Evolutionary conservation across 73 alveolate genomes (phyloP), one percentile per base, ranked within the genome.

Genomic region (Breviolum minutum): DNA sequence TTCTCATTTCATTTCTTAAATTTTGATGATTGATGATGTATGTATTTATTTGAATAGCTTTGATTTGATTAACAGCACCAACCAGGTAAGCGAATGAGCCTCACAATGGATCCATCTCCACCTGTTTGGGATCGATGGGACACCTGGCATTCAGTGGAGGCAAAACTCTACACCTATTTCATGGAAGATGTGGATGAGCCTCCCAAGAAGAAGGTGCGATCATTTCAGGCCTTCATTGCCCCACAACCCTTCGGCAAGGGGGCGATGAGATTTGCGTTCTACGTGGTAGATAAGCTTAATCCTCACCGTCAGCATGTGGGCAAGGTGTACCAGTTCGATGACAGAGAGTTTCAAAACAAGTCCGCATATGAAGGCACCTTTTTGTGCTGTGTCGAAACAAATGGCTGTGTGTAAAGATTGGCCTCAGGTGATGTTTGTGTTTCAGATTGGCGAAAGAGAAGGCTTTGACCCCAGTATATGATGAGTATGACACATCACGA

Each of bases 251-350:
- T 89, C 62, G 86, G 73, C 62, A 89, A 89, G 19, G 96, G 96
- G 3, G 96, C 96, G 74, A 89, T 89, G 96, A 60, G 87, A 6
- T 89, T 69, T 69, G 96, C 96, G 1, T 89, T 89, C 73, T 70
- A 89, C 19, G 86, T 89, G 24, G 74, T 70, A 54, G 96, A 89
- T 61, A 30, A 89, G 60, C 87, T 69, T 20, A 71, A 89, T n/a
- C 84, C 27, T 7, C 74, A 89, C 63, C 61, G 96, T 8, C 16
- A 71, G 63, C 60, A 68, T 62, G 96, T 89, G 70, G 96, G 96
- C 74, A 89, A 89, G 73, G 96, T 89, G 54, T 89, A 89, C 86
- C 96, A 89, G 86, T 89, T 89, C 20, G 73, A 89, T 6, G 96
- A 89, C 61, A 32, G 27, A 8, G 86, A 26, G n/a, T 69, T 63